Base-by-base conservation (phyloP, 2,329 filamentous ascomycete genomes). In the Stachybotrys elegans region DNA sequence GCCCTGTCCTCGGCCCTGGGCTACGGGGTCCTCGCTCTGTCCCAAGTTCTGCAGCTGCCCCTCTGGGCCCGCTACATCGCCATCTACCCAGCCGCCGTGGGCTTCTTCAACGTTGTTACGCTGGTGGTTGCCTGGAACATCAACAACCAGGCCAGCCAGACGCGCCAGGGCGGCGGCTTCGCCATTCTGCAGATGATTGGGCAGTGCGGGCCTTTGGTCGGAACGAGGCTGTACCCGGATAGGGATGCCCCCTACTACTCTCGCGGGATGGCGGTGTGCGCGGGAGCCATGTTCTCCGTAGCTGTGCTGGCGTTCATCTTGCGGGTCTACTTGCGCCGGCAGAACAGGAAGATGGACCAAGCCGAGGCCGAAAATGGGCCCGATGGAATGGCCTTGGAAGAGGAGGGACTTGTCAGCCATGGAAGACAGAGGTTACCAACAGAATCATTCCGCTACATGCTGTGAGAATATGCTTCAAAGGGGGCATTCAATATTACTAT, bases 71-170 rank as follows among this genome's bases (percentile, higher is more conserved):
- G 88, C 16, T 95, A 95, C 57, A 55, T 84, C 6, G 86, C 83
- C 44, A 75, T 95, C 7, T 95, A 85, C 60, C 88, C 88, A 0
- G 88, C 90, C 2, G 78, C 83, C 2, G 70, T 81, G 1, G 90
- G 90, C 4, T 93, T 95, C 66, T 92, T 95, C 71, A 83, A 79
- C 47, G 85, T 88, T 17, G 86, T 95, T 45, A 89, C 88, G 0
- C 75, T 95, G 23, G 84, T 91, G 52, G 86, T 95, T 45, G 85
- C 88, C 2, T 95, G 90, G 90, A 88, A 79, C 27, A 79, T 95
- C 57, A 94, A 95, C 59, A 95, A 95, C 62, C 87, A 93, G 59
- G 68, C 76, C 43, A 81, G 73, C 12, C 79, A 83, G 48, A 79
- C 78, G 42, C 78, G 81, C 6, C 85, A 86, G 52, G 88, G 88